phyloP scores from a whole-genome alignment of 495 filamentous ascomycete species.

The Neurospora terricola region DNA sequence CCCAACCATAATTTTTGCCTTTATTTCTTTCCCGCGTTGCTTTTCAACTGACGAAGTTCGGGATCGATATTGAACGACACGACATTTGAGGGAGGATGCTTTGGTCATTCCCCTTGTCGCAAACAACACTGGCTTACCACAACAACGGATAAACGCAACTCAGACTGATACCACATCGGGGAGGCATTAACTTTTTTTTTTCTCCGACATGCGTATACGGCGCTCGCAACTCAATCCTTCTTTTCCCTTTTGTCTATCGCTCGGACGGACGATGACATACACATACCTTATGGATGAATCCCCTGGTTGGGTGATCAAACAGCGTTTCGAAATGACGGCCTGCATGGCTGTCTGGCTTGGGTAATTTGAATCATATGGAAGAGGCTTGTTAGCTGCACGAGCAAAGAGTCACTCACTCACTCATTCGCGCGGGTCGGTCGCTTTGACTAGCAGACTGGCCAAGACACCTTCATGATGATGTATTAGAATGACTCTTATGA shows the following conservation, averaged over 20 bases:
- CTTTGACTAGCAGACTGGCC: not conserved
- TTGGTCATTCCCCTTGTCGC: not conserved
- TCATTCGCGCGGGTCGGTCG: not conserved
- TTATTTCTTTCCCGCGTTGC: not conserved
- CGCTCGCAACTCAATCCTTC: not conserved
- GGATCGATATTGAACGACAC: not conserved
- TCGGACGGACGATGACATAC: not conserved
- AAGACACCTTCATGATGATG: not conserved
- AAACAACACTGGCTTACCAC: not conserved
- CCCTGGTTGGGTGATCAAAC: not conserved
- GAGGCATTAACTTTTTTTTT: not conserved
- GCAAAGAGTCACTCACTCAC: not conserved
- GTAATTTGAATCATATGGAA: not conserved
- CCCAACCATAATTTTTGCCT: constrained; percentile 22
- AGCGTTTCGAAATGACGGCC: not conserved
- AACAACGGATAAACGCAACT: not conserved
- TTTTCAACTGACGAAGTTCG: not conserved
- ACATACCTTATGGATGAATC: not conserved
- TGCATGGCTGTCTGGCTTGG: not conserved
- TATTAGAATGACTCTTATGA: not conserved
- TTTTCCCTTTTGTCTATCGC: not conserved
- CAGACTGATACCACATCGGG: not conserved
- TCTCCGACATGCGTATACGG: not conserved
- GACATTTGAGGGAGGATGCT: not conserved
- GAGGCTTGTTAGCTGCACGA: not conserved